These are phyloP conservation scores for Diaporthe destruens DNA, from an alignment of 2,329 filamentous ascomycete genomes.

Conservation along the genomic window DNA sequence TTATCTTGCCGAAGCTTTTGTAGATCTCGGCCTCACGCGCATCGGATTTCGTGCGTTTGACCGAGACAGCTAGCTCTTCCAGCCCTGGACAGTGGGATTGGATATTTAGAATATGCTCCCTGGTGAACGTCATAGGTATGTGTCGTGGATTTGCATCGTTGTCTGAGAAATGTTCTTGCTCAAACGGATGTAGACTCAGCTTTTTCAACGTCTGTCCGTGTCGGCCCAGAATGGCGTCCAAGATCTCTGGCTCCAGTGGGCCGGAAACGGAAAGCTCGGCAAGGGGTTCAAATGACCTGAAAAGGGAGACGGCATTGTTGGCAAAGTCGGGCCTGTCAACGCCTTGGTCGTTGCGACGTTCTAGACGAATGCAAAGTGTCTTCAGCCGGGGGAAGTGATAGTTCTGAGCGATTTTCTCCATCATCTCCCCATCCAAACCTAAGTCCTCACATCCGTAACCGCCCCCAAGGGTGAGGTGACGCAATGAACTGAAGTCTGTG, in stretches of 20 bases:
- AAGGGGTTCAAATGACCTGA: slow-evolving; percentile 30
- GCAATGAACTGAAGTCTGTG: slow-evolving; percentile 22
- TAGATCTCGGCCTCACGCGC: slow-evolving; percentile 26
- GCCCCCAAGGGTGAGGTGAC: slow-evolving; percentile 20
- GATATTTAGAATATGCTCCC: slow-evolving; percentile 19
- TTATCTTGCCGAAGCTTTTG: slow-evolving; percentile 13
- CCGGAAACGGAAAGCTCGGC: slow-evolving; percentile 24
- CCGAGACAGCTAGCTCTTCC: not conserved
- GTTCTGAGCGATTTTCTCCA: not conserved
- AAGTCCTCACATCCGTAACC: not conserved
- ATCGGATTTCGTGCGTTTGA: slow-evolving; percentile 34
- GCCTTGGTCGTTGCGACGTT: not conserved
- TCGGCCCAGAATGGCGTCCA: slow-evolving; percentile 20
- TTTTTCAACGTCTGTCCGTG: slow-evolving; percentile 26
- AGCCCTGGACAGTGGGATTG: slow-evolving; percentile 20
- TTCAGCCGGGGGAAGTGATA: slow-evolving; percentile 18
- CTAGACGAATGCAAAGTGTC: slow-evolving; percentile 3
- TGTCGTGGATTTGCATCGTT: no score
- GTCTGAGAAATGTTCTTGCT: not conserved
- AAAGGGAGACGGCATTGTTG: not conserved
- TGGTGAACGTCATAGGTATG: slow-evolving; percentile 17
- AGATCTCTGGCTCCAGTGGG: slow-evolving; percentile 10
- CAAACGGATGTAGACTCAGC: slow-evolving; percentile 15
- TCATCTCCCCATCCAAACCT: not conserved
- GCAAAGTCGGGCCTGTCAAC: slow-evolving; percentile 1